Base-by-base conservation (phyloP, 2,329 filamentous ascomycete genomes). In the Chaetomium sp. region DNA sequence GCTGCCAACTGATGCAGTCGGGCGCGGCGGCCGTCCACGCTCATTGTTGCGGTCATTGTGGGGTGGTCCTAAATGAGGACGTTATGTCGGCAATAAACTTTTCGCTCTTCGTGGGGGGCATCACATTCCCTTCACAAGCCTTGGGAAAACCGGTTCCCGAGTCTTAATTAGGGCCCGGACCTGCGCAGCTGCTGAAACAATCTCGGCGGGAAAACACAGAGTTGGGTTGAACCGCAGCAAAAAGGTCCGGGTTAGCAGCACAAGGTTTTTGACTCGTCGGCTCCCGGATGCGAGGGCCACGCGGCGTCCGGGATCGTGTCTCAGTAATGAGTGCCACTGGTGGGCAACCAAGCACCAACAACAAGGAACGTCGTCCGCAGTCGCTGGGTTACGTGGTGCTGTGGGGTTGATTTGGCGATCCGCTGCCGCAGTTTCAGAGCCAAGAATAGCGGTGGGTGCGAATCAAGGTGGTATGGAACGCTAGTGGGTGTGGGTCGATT, bases 1-100 rank as follows among this genome's bases (percentile, higher is more conserved):
- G 80, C 75, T 4, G 82, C 81, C 23, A 87, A 76, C 68, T 80
- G 78, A 47, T 79, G 74, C 51, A 87, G 82, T 64, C 83, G 81
- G 69, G 76, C 73, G 65, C 79, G 78, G 67, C 81, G 81, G 62
- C 75, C 77, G 67, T 76, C 78, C 71, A 65, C 73, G 69, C 61
- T 67, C 4, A 65, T 38, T 13, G 8, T 19, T 50, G 33, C 31
- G 12, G 57, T 9, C 29, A 64, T 64, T 19, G 31, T 27, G 21
- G 4, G 2, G 7, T 31, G 7, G 19, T 7, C 16, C 38, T 47
- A 13, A 31, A 35, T 25, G 4, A 19, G 21, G 47, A 19, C 9
- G 29, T 38, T 38, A 55, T 25, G 29, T 12, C 9, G 25, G 1
- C 13, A 6, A n/a, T 33, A 19, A 54, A 4, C 33, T 47, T 45